Evolutionary conservation across 768 basidiomycete genomes (phyloP).

Genomic region (Leccinellum albellum): DNA sequence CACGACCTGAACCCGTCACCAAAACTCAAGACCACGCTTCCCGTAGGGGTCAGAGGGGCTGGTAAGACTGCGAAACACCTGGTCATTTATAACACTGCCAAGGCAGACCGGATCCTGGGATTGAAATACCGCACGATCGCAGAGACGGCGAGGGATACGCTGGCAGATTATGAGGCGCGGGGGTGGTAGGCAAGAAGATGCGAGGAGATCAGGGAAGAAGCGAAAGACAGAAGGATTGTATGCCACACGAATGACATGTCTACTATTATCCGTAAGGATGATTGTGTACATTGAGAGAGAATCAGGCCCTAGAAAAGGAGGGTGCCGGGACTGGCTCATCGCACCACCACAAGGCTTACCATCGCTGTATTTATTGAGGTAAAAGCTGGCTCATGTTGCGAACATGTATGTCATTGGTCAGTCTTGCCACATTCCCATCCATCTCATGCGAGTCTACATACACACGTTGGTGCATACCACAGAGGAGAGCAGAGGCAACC

Average conservation of each 20-base stretch:
- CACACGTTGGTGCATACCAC: too few relatives aligned
- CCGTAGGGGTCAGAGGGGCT: conserved; percentile 34
- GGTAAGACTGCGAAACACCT: conserved; percentile 26
- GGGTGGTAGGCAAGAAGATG: not conserved
- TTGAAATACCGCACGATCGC: conserved; percentile 39
- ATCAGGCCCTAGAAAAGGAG: not conserved
- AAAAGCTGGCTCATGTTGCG: not conserved
- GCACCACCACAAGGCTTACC: not conserved
- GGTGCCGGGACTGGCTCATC: too few relatives aligned
- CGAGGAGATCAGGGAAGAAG: not conserved
- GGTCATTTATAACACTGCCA: conserved; percentile 33
- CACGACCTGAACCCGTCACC: conserved; percentile 31
- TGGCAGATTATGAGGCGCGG: not conserved
- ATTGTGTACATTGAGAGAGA: not conserved
- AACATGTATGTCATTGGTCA: not conserved
- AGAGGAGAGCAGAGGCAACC: not conserved
- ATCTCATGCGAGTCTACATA: not conserved
- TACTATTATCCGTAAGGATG: not conserved
- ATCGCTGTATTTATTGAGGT: not conserved
- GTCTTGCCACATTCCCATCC: not conserved
- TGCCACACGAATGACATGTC: not conserved
- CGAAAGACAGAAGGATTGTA: not conserved
- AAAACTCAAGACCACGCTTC: conserved; percentile 26
- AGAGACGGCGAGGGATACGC: conserved; percentile 30
- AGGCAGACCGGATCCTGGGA: conserved; percentile 39